Percentiles rank a stretch among this genome's conserved stretches.
These are phyloP conservation scores for Cyberlindnera mrakii DNA, from an alignment of 805 yeast genomes.

Conservation along the genomic window DNA sequence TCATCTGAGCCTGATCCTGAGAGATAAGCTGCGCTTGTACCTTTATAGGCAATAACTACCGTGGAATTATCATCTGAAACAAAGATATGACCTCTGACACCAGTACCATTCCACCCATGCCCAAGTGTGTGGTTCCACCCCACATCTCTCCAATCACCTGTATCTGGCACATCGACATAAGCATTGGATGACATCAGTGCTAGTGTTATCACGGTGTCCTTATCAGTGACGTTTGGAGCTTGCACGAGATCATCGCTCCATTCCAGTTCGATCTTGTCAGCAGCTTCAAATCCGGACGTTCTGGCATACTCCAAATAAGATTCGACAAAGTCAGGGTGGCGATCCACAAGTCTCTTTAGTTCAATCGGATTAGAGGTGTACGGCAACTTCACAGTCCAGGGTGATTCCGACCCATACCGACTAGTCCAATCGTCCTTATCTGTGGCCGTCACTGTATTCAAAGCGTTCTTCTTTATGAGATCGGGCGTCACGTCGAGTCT, in stretches of 20 bases:
- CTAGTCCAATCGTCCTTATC: conserved; percentile 9
- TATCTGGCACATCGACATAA: conserved; percentile 68
- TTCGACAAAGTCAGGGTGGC: conserved; percentile 60
- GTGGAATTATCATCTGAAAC: conserved; percentile 49
- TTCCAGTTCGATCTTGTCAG: conserved; percentile 41
- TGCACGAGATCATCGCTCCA: conserved; percentile 55
- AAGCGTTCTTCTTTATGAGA: conserved; percentile 23
- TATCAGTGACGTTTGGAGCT: conserved; percentile 74
- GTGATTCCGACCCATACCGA: conserved; percentile 28
- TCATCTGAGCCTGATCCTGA: conserved; percentile 80
- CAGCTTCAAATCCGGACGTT: conserved; percentile 26
- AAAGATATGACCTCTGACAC: conserved; percentile 89
- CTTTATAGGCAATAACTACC: conserved; percentile 80
- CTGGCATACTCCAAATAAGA: conserved; percentile 55
- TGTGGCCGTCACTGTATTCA: conserved; percentile 2
- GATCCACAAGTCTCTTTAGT: conserved; percentile 34
- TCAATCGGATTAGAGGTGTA: conserved; percentile 16
- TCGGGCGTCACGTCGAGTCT: conserved; percentile 45
- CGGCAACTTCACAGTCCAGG: conserved; percentile 34
- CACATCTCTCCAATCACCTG: conserved; percentile 86
- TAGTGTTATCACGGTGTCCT: conserved; percentile 62
- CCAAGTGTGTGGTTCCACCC: conserved; percentile 52
- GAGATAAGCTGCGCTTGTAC: conserved; percentile 80
- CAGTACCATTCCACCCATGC: conserved; percentile 84
- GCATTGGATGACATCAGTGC: conserved; percentile 91